Evolutionary conservation across 148 eudicot genomes (phyloP).

Genomic region (Arbutus unedo): DNA sequence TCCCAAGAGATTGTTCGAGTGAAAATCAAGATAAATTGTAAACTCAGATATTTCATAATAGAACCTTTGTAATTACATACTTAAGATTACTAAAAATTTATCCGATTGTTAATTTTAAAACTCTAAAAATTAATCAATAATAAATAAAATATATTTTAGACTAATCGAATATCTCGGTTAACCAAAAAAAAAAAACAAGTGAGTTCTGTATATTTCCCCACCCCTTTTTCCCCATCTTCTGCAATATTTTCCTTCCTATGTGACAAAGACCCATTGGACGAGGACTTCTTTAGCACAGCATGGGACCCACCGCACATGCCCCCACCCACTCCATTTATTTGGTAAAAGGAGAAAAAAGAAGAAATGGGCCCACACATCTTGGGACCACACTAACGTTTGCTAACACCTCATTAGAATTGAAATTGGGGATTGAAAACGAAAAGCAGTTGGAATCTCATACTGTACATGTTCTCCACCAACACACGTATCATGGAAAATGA

Average conservation of each 20-base stretch:
- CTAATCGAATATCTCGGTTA: too few relatives aligned
- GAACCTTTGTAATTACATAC: too few relatives aligned
- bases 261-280: neutral
- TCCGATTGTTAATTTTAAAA: too few relatives aligned
- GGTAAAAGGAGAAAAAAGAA: neutral
- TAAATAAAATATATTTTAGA: too few relatives aligned
- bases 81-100: too few relatives aligned
- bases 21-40: too few relatives aligned
- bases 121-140: too few relatives aligned
- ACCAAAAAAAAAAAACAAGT: too few relatives aligned
- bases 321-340: slow-evolving; percentile 14
- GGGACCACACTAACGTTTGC: neutral
- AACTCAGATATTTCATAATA: too few relatives aligned
- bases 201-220: neutral
- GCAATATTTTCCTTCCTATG: neutral
- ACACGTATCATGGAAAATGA: neutral
- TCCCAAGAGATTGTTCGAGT: too few relatives aligned
- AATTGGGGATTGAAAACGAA: neutral
- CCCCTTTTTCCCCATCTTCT: neutral
- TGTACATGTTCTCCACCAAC: neutral
- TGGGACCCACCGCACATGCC: slow-evolving; percentile 19
- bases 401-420: neutral
- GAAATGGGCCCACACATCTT: neutral
- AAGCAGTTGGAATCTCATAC: neutral
- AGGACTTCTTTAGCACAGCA: neutral